These are phyloP conservation scores for Penicillium sp. DNA, from an alignment of 2,329 filamentous ascomycete genomes.

Conservation along the genomic window DNA sequence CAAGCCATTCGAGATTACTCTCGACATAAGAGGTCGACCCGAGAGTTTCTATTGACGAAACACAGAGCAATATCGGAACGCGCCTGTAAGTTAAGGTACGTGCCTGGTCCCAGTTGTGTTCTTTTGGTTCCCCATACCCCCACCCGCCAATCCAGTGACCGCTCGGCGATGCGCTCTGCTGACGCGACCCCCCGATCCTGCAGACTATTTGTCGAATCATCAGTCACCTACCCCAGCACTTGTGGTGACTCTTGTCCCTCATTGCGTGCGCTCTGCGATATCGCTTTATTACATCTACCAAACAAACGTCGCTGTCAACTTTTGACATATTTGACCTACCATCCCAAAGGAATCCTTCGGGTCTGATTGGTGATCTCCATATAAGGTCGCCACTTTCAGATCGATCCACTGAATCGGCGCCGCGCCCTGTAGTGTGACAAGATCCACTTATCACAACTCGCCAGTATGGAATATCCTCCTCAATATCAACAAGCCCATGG, in stretches of 20 bases:
- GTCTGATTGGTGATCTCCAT: constrained; percentile 21
- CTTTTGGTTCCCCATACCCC: constrained; percentile 24
- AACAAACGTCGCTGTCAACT: constrained; percentile 23
- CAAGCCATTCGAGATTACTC: constrained; percentile 24
- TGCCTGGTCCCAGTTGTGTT: constrained; percentile 23
- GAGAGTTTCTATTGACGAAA: constrained; percentile 19
- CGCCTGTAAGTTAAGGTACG: constrained; percentile 32
- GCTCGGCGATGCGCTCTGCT: constrained; percentile 43
- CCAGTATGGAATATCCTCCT: constrained; percentile 72
- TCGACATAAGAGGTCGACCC: constrained; percentile 16
- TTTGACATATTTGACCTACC: constrained; percentile 20
- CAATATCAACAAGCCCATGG: constrained; percentile 64
- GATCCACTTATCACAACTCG: constrained; percentile 24
- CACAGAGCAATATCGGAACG: constrained; percentile 4
- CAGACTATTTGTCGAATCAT: constrained; percentile 47
- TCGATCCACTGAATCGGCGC: constrained; percentile 18
- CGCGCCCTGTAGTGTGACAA: constrained; percentile 25
- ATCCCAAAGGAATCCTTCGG: constrained; percentile 12
- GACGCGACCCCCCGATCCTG: constrained; percentile 42
- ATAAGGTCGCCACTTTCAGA: constrained; percentile 6
- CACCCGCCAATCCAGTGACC: constrained; percentile 42
- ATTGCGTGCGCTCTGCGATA: constrained; percentile 28
- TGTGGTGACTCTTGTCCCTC: constrained; percentile 26
- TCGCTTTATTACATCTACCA: constrained; percentile 24
- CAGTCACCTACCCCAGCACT: constrained; percentile 23